Conservation (phyloP, 2,329 filamentous ascomycete species). For the Pestalotiopsis sp. region DNA sequence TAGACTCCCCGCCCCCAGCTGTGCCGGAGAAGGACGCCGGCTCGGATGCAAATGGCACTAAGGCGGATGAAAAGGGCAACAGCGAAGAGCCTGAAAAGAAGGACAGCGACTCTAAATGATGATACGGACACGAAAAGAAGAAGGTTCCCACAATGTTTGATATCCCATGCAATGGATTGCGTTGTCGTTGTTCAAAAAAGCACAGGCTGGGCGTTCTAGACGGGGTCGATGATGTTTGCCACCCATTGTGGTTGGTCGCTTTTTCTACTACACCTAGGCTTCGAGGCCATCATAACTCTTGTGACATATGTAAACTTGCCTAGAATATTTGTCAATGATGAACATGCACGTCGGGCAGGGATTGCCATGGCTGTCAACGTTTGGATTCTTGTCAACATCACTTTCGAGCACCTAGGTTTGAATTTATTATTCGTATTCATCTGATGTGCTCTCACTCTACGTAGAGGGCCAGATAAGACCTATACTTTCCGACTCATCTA, state of each 20-base stretch:
- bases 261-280: neutral
- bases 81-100: slow-evolving; percentile 10
- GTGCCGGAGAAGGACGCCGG: slow-evolving; percentile 17
- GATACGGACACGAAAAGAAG: neutral
- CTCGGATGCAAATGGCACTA: slow-evolving; percentile 12
- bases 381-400: neutral
- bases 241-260: neutral
- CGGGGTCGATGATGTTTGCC: neutral
- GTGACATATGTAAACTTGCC: neutral
- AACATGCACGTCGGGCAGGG: neutral
- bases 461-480: neutral
- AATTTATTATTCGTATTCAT: neutral
- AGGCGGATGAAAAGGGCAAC: neutral
- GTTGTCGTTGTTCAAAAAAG: neutral
- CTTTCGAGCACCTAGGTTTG: neutral
- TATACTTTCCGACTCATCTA: neutral
- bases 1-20: slow-evolving; percentile 20
- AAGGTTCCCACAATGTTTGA: too few species aligned
- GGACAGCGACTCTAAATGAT: slow-evolving; percentile 5
- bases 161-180: too few species aligned
- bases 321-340: neutral
- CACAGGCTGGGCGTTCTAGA: neutral
- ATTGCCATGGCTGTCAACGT: neutral
- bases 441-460: neutral
- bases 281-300: neutral